Evolutionary conservation across 2,329 filamentous ascomycete species (phyloP), one percentile per base, ranked within the genome.

Genomic region (Fusarium sp.): DNA sequence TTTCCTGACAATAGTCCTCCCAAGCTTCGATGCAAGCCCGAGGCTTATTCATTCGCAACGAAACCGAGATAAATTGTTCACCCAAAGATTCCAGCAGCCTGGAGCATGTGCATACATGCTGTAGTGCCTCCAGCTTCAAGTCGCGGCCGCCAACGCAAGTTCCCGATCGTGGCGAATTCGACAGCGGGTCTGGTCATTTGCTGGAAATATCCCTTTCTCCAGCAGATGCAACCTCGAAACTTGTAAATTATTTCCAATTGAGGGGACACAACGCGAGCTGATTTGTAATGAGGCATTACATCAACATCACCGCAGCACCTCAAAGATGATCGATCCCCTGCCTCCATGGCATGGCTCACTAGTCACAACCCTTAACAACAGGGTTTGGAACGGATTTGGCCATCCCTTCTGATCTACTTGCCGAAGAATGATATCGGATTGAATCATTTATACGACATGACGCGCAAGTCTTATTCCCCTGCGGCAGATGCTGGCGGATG

Each of bases 201-300:
- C 9, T 10, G 34, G 18, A 37, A 37, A 37, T 37, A 37, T n/a
- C 34, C 9, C 18, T 37, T 45, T 50, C 58, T 55, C 30, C 45
- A 42, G 37, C 21, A 66, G 49, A 55, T 54, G 25, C 47, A 25
- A 60, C 40, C 43, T 40, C 21, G 11, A 41, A 53, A 46, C 28
- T 25, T 47, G 41, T n/a, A 30, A 71, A 51, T 41, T 68, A 49
- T 55, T 45, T 51, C 55, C 27, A 47, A 20, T 42, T 37, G 47
- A 54, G 37, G 30, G 13, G 21, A 47, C 8, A 12, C 30, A 40
- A 41, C 8, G 16, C 34, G 53, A 12, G 27, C n/a, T 71, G 55
- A 69, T 69, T 69, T 69, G 64, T 62, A 69, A 71, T 66, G 18
- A 16, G 34, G 13, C 51, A 57, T 71, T 67, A 58, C 63, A 60